Percentiles rank a stretch among this genome's conserved stretches.
These are phyloP conservation scores for Esteya vermicola DNA, from an alignment of 2,329 filamentous ascomycete species.

Conservation along the genomic window DNA sequence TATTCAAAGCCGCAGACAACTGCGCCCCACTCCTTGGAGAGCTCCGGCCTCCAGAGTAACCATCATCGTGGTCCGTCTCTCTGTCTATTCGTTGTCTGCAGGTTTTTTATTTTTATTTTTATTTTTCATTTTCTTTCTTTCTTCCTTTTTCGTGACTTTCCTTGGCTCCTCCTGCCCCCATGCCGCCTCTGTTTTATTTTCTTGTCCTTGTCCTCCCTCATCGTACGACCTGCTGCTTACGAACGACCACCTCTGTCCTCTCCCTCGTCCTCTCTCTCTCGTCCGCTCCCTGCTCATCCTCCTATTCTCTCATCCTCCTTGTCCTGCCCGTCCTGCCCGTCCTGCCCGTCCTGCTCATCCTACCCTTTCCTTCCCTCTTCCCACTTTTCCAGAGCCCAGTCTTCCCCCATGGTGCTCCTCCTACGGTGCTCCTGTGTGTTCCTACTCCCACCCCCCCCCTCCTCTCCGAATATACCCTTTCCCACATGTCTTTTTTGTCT, in stretches of 20 bases:
- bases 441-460: too few relatives aligned
- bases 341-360: neutral
- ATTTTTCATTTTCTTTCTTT: too few relatives aligned
- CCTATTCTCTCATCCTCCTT: neutral
- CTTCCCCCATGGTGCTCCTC: neutral
- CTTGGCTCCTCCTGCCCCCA: too few relatives aligned
- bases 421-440: too few relatives aligned
- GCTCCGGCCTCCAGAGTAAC: constrained; percentile 15
- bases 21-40: constrained; percentile 32
- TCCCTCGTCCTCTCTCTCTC: constrained; percentile 12
- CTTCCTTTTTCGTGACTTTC: too few relatives aligned
- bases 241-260: neutral
- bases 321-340: neutral
- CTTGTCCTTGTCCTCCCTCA: constrained; percentile 3
- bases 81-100: neutral
- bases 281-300: constrained; percentile 13
- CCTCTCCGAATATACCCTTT: too few relatives aligned
- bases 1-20: constrained; percentile 46
- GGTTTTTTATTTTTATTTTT: too few relatives aligned
- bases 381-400: neutral
- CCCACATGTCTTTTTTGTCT: too few relatives aligned
- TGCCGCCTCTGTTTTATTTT: too few relatives aligned
- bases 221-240: neutral
- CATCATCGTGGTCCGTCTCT: constrained; percentile 9
- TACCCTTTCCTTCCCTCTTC: neutral